Base-by-base conservation (phyloP, 768 basidiomycete genomes). In the Tephrocybe rancida region DNA sequence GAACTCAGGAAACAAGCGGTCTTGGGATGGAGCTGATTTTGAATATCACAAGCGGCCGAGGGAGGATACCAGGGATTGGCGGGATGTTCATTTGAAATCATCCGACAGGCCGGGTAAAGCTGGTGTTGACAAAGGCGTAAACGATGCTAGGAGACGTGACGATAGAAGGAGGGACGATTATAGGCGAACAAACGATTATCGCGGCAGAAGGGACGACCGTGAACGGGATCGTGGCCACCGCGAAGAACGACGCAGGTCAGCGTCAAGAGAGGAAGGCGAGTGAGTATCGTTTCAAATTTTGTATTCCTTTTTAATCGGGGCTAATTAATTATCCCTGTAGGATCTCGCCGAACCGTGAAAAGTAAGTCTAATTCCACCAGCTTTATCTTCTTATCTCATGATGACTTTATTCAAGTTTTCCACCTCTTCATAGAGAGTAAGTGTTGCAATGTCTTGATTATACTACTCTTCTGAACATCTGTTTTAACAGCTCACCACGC, bases 261-360 rank as follows among this genome's bases (percentile, higher is more conserved):
- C 61, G 21, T 57, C 64, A 6, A 87, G 72, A 67, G 90, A 94
- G 74, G 94, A 95, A 79, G 93, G 90, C 78, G 94, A 96, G 92
- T 95, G 73, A 89, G 94, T 94, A 62, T 76, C 68, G 68, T 69
- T 25, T n/a, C 22, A 30, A 30, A 13, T 34, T 46, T 24, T 19
- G n/a, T 30, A 19, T 9, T 18, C n/a, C n/a, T n/a, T n/a, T 11
- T 7, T 25, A 11, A 21, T 14, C 35, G 21, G 14, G 45, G n/a
- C 8, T 46, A 21, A 53, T 14, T 41, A 2, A 6, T 30, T 30
- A 37, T 11, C 16, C n/a, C n/a, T n/a, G n/a, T n/a, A 53, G 52
- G 21, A 53, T 53, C 22, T 53, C 52, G 25, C 52, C 52, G n/a
- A 32, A 26, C 8, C 52, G 26, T 35, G 37, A 45, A 13, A 43